Conservation (phyloP, 768 basidiomycete species). For the Pisolithus tinctorius region DNA sequence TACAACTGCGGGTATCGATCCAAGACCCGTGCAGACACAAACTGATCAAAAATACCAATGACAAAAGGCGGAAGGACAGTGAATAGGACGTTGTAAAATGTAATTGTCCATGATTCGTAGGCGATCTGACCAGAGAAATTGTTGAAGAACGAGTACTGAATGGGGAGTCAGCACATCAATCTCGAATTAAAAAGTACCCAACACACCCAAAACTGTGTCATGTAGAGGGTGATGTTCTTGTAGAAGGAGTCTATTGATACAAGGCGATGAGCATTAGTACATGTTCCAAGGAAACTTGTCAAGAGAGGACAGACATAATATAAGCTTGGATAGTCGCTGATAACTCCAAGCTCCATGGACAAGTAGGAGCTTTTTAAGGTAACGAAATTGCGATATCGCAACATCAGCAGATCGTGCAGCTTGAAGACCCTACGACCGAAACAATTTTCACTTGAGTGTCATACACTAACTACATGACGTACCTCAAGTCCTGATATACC, state of each 20-base stretch:
- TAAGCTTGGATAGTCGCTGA: constrained; percentile 87
- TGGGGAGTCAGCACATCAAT: constrained; percentile 1
- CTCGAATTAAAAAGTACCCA: background rate
- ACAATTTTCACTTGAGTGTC: background rate
- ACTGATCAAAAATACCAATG: constrained; percentile 97
- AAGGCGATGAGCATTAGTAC: constrained; percentile 3
- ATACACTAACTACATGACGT: constrained; percentile 6
- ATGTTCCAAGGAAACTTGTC: background rate
- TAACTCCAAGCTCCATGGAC: constrained; percentile 99
- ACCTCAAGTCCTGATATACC: constrained; percentile 98
- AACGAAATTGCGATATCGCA: constrained; percentile 96
- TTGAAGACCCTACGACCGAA: constrained; percentile 71
- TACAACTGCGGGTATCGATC: constrained; percentile 98
- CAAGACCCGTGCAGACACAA: constrained; percentile 92
- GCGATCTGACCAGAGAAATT: constrained; percentile 99
- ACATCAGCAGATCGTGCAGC: constrained; percentile 97
- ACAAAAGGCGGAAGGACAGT: constrained; percentile 94
- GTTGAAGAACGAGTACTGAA: constrained; percentile 97
- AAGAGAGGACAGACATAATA: constrained; percentile 65
- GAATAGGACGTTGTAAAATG: constrained; percentile 94
- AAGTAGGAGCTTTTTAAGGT: constrained; percentile 86
- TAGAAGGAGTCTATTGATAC: constrained; percentile 81
- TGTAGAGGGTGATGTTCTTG: constrained; percentile 96
- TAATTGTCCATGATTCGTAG: constrained; percentile 98
- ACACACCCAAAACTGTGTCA: constrained; percentile 97